Evolutionary conservation across 371 early-diverging fungal species (phyloP), one percentile per base, ranked within the genome.

Genomic region (Lichtheimia ramosa): DNA sequence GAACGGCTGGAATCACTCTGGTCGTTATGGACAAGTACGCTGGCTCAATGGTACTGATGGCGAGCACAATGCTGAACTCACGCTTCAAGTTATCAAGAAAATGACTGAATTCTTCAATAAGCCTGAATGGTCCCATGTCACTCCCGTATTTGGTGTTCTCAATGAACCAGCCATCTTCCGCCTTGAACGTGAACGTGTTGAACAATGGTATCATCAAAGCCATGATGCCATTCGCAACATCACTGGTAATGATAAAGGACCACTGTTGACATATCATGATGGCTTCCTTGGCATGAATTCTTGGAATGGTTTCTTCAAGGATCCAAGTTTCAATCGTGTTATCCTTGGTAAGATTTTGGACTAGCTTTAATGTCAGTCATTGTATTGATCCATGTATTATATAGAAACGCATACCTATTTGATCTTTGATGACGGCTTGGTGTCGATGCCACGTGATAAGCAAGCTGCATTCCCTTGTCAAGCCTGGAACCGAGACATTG

Each of bases 1-100:
- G 64, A 89, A 90, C 53, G 89, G 89, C 14, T 90, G 88, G 77
- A 89, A 90, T 55, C 88, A 90, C 57, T 88, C 88, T 2, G 90
- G 90, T 2, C 57, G 63, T 69, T 69, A 7, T 40, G 75, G 71
- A 56, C 64, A 18, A 48, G 69, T 56, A 71, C 85, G 88, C 63
- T 85, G 75, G 65, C 61, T 68, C 51, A 78, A 74, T 39, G 79
- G 79, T 27, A 73, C 74, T 13, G 34, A 64, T 6, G 81, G 81
- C 14, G 58, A 65, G 0, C 27, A 28, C 0, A 71, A 81, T 54
- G 77, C 68, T 20, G 50, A 75, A 52, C 51, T 70, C 48, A 69
- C 74, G 1, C 52, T 68, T 54, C 27, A 63, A n/a, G 70, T 79
- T 41, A 62, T 74, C 24, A 63, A 64, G 18, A 65, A 77, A 20